Conservation (phyloP, 768 basidiomycete species). For the Trametes coccinea region DNA sequence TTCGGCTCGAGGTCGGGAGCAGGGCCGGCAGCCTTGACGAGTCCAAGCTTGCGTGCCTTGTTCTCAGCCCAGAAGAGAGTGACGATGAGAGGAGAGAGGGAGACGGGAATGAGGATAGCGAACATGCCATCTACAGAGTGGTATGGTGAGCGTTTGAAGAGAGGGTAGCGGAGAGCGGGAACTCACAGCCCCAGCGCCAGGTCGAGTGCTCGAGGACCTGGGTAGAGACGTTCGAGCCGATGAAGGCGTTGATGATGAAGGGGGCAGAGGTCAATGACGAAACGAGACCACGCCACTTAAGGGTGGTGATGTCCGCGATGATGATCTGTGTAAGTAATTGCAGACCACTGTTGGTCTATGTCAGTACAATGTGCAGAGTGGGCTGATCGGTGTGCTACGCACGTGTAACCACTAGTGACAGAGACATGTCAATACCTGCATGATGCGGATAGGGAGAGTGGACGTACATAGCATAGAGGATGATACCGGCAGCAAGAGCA, state of each 20-base stretch:
- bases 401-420: conserved; percentile 57
- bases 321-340: conserved; percentile 62
- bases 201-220: conserved; percentile 43
- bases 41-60: conserved; percentile 28
- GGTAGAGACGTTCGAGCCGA: conserved; percentile 61
- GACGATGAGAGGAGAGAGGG: conserved; percentile 30
- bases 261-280: conserved; percentile 48
- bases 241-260: conserved; percentile 63
- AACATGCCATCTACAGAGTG: conserved; percentile 34
- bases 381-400: conserved; percentile 24
- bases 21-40: conserved; percentile 15
- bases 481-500: conserved; percentile 40
- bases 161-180: too few relatives aligned
- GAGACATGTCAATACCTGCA: conserved; percentile 25
- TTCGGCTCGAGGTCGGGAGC: conserved; percentile 44
- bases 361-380: neutral
- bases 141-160: neutral
- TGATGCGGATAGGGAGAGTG: conserved; percentile 1
- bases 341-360: conserved; percentile 43
- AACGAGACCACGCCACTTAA: conserved; percentile 40
- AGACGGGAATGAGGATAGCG: conserved; percentile 29
- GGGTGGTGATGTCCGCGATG: conserved; percentile 32
- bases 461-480: conserved; percentile 55
- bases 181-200: conserved; percentile 70
- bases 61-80: conserved; percentile 32